Conservation (phyloP, 306 rosid genomes). For the Cicer yamashitae region DNA sequence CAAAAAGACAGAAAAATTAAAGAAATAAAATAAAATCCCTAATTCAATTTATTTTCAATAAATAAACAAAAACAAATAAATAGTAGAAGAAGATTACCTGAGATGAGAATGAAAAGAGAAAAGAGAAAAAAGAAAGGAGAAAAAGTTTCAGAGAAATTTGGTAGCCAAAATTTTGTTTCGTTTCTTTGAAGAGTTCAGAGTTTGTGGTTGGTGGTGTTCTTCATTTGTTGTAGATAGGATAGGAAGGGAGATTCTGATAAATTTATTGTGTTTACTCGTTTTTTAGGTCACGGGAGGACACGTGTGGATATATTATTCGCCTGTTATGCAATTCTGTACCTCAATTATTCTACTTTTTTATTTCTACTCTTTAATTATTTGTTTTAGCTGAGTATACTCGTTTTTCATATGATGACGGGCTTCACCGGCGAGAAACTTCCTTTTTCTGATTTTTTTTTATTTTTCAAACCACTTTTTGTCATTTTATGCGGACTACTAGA, state of each 20-base stretch:
- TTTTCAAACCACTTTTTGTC: background rate
- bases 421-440: slow-evolving; percentile 37
- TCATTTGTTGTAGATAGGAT: slow-evolving; percentile 8
- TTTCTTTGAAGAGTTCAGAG: slow-evolving; percentile 31
- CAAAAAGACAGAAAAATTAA: background rate
- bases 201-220: background rate
- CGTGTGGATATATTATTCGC: slow-evolving; percentile 40
- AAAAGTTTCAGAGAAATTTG: slow-evolving; percentile 23
- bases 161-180: background rate
- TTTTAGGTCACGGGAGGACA: background rate
- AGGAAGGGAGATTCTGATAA: slow-evolving; percentile 20
- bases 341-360: background rate
- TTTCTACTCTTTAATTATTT: slow-evolving; percentile 7
- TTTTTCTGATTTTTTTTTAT: background rate
- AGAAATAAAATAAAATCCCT: background rate
- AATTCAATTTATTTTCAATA: background rate
- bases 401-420: no score
- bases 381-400: no score
- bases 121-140: background rate
- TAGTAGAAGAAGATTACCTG: slow-evolving; percentile 17
- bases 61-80: background rate
- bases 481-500: background rate
- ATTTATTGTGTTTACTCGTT: background rate
- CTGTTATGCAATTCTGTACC: slow-evolving; percentile 15
- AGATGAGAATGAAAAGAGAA: background rate